Percentiles rank a stretch among this genome's conserved stretches.
Conservation (phyloP, 495 filamentous ascomycete species). For the Xylaria bambusicola region DNA sequence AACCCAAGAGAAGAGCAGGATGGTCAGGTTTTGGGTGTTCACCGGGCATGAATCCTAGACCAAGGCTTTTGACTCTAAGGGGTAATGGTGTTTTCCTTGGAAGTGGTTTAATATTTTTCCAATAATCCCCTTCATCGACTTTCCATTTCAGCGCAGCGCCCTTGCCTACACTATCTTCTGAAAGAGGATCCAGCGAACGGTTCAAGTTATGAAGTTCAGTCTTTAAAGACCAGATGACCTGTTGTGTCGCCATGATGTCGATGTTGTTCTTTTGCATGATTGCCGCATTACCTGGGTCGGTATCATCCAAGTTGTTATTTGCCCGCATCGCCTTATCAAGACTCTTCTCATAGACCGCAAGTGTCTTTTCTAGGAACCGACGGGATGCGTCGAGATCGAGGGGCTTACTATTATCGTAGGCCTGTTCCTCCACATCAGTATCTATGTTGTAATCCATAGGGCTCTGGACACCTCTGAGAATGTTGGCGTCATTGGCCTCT, state of each 20-base stretch:
- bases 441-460: too few species aligned
- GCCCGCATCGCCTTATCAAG: neutral
- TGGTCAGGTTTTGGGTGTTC: constrained; percentile 10
- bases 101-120: constrained; percentile 13
- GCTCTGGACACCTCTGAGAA: too few species aligned
- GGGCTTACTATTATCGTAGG: neutral
- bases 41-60: constrained; percentile 21
- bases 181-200: neutral
- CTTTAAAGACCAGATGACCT: constrained; percentile 21
- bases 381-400: neutral
- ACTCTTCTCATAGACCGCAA: constrained; percentile 1
- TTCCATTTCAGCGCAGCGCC: constrained; percentile 9
- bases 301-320: constrained; percentile 18
- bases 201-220: constrained; percentile 19
- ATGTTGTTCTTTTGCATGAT: constrained; percentile 22
- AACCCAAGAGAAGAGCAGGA: constrained; percentile 25
- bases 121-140: neutral
- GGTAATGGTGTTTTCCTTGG: constrained; percentile 16
- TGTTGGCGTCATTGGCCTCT: too few species aligned
- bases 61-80: constrained; percentile 11
- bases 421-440: neutral
- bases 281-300: constrained; percentile 17
- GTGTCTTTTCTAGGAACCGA: neutral
- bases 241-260: constrained; percentile 26
- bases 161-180: neutral